phyloP scores from a whole-genome alignment of 495 filamentous ascomycete genomes.

The Aspergillus kassunensis region DNA sequence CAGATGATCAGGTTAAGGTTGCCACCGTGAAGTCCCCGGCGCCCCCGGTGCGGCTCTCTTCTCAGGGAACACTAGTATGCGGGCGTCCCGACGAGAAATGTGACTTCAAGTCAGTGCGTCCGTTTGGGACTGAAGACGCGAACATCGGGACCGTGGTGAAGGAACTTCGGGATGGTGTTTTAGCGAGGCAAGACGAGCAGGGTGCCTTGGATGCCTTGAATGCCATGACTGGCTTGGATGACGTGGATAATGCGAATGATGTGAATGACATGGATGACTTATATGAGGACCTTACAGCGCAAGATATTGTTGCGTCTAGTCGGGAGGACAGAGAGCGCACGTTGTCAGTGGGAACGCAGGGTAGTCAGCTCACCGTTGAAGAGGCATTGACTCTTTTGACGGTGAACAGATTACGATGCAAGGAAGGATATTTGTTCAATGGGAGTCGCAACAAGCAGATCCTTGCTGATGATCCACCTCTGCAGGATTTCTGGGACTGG shows the following conservation, averaged over 20 bases:
- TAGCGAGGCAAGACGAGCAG: conserved; percentile 17
- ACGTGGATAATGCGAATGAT: too few relatives aligned
- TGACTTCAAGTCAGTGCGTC: conserved; percentile 32
- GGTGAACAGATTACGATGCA: conserved; percentile 50
- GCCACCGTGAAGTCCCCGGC: conserved; percentile 58
- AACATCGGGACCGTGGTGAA: conserved; percentile 29
- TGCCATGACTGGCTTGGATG: too few relatives aligned
- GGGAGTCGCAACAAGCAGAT: conserved; percentile 63
- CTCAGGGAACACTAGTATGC: conserved; percentile 36
- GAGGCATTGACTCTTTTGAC: conserved; percentile 43
- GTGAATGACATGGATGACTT: too few relatives aligned
- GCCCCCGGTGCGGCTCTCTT: conserved; percentile 44
- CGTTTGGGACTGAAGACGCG: conserved; percentile 27
- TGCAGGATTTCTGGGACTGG: conserved; percentile 77
- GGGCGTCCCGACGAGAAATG: conserved; percentile 26
- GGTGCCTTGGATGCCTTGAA: background rate
- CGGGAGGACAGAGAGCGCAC: conserved; percentile 40
- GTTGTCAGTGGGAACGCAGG: conserved; percentile 26
- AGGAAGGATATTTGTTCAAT: conserved; percentile 77
- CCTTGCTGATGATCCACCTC: conserved; percentile 65
- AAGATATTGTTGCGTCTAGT: conserved; percentile 28
- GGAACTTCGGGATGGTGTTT: conserved; percentile 26
- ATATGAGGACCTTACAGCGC: conserved; percentile 11
- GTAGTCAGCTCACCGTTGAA: conserved; percentile 28
- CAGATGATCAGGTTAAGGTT: conserved; percentile 63